Evolutionary conservation across 2,329 filamentous ascomycete genomes (phyloP).

Genomic region (Penicillium polonicum): DNA sequence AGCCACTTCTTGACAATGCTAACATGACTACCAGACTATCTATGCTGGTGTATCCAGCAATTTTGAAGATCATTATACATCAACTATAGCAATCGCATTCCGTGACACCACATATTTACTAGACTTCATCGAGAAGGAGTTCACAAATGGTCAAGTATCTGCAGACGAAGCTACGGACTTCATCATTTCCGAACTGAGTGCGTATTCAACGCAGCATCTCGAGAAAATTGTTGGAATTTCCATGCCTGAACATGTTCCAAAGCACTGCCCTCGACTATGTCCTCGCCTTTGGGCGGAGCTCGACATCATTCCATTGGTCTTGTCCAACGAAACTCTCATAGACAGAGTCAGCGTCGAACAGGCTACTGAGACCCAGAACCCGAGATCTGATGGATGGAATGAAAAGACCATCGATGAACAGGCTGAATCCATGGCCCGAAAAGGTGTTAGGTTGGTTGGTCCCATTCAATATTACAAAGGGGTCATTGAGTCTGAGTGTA

Average conservation of each 20-base stretch:
- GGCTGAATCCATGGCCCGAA: constrained; percentile 76
- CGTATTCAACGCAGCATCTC: constrained; percentile 64
- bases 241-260: constrained; percentile 60
- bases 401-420: constrained; percentile 71
- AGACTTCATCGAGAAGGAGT: constrained; percentile 66
- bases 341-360: constrained; percentile 8
- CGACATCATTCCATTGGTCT: constrained; percentile 71
- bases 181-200: constrained; percentile 56
- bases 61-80: constrained; percentile 43
- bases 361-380: constrained; percentile 26
- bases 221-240: constrained; percentile 75
- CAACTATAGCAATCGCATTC: constrained; percentile 65
- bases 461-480: background rate
- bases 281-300: constrained; percentile 73
- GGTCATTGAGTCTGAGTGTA: constrained; percentile 8
- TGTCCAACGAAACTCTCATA: constrained; percentile 42
- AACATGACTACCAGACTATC: constrained; percentile 33
- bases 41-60: constrained; percentile 43
- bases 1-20: background rate
- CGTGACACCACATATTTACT: constrained; percentile 74
- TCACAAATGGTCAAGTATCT: constrained; percentile 46
- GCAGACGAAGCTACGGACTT: constrained; percentile 57
- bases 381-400: constrained; percentile 41
- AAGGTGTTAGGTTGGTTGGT: constrained; percentile 64
- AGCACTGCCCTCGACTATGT: constrained; percentile 64